Evolutionary conservation across 2,329 filamentous ascomycete species (phyloP), one percentile per base, ranked within the genome.

Genomic region (Dactylellina sp.): DNA sequence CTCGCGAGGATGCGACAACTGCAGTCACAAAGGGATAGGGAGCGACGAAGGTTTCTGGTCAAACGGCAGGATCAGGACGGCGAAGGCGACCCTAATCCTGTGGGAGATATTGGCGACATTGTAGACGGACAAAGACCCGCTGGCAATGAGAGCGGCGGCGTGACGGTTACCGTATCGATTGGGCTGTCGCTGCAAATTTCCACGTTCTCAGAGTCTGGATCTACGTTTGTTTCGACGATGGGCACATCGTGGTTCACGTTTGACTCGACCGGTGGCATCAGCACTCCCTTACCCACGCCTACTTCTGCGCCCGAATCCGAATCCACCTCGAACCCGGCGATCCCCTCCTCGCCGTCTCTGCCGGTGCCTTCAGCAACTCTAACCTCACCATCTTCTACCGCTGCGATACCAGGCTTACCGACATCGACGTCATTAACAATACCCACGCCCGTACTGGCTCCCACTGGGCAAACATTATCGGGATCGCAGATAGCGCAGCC

Each of bases 91-190:
- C 46, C 42, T 24, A 65, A 40, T 14, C 16, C 55, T 2, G 16
- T 60, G 12, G 37, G 61, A 22, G 70, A 66, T 25, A 40, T 55
- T 16, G 22, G 40, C n/a, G 61, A 52, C 2, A 22, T 52, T 7
- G 46, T 65, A 25, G 47, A 61, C 16, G 42, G 42, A 7, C 50
- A 56, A 14, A 7, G 22, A 14, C 63, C 63, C 6, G 6, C 40
- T 28, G 60, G 59, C 25, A 35, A 55, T 53, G n/a, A 62, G 20
- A 42, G 46, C 42, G 52, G 42, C 7, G 52, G 37, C 22, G 70
- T 65, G n/a, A 74, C 70, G 5, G 70, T 74, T 2, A 74, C 70
- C n/a, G 70, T 74, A 40, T 74, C 70, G 0, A 56, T 74, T 52
- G 70, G 70, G 14, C 20, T 74, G 16, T 65, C 70, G 47, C n/a